Evolutionary conservation across 805 yeast genomes (phyloP), one percentile per base, ranked within the genome.

Genomic region (Suhomyces prunicola): DNA sequence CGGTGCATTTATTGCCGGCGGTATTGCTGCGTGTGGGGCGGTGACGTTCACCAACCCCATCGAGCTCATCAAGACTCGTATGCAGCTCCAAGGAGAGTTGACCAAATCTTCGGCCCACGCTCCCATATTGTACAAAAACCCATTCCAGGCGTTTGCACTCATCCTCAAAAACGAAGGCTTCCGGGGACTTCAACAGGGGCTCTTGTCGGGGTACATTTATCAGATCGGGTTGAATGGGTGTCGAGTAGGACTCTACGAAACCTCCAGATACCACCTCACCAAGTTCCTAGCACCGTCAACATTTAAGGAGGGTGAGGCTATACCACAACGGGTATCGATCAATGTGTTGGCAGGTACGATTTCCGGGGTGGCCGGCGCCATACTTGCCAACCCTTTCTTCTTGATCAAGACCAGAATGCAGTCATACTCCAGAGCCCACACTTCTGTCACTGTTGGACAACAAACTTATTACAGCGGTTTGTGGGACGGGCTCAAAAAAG

Each of bases 41-140:
- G 99, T 94, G 45, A 93, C 97, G 0, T 86, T 93, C 66, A 92
- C 98, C 4, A 94, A 94, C 67, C 99, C 99, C 5, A 87, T 94
- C 57, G 99, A 94, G 70, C 77, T 94, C 56, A 90, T 93, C 60
- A 94, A 94, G 73, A 94, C 96, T 7, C 78, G 98, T 73, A 88
- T 93, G 96, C 99, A 94, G 70, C 76, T 94, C 46, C 97, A 94
- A 70, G 99, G 99, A 55, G 98, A 94, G 71, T 77, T 93, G 49
- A 74, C 82, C 10, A 77, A 86, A 12, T 72, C 79, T 8, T 68
- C 77, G 31, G 77, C 73, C 5, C 73, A 79, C 41, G 79, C 77
- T 23, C 78, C 85, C 0, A 75, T 65, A 51, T 60, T 80, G 22
- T 94, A 93, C 70, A 87, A 80, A 60, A 93, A 94, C 62, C 92